A percentile compares a stretch with the other conserved stretches of the same genome.
phyloP scores from a whole-genome alignment of 2,329 filamentous ascomycete genomes.

The Bipolaris bicolor region DNA sequence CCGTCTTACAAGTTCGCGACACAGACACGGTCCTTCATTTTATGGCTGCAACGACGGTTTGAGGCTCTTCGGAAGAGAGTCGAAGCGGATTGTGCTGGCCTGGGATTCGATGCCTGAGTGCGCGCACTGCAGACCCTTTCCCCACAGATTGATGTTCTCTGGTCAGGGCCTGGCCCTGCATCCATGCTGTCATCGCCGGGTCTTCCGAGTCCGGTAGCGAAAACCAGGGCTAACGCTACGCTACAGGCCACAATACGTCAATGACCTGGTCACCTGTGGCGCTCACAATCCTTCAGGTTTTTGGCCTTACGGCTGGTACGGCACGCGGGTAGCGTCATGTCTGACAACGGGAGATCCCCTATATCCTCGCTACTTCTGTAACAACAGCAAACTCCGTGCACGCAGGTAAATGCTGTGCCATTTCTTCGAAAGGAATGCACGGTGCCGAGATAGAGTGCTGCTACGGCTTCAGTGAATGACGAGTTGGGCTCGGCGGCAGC shows the following conservation, averaged over 20 bases:
- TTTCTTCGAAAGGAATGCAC: not conserved
- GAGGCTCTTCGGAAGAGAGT: conserved; percentile 2
- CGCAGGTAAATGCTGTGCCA: not conserved
- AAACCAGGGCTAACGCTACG: conserved; percentile 20
- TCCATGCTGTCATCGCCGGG: conserved; percentile 20
- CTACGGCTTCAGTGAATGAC: not conserved
- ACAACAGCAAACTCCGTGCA: not conserved
- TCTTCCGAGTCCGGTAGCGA: conserved; percentile 11
- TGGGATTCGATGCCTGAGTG: not conserved
- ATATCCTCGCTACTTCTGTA: conserved; percentile 7
- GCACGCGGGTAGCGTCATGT: conserved; percentile 23
- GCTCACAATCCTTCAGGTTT: conserved; percentile 36
- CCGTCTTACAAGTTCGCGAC: conserved; percentile 13
- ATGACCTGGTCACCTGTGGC: conserved; percentile 41
- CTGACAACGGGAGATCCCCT: not conserved
- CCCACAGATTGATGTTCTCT: conserved; percentile 14
- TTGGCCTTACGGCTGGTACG: conserved; percentile 31
- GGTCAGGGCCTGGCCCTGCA: conserved; percentile 5
- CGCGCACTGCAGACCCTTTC: conserved; percentile 8
- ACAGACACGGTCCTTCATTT: conserved; percentile 10
- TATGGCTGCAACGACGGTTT: conserved; percentile 8
- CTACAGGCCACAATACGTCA: conserved; percentile 40
- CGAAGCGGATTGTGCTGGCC: not conserved
- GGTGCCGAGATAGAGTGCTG: not conserved
- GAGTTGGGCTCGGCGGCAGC: not conserved